These are phyloP conservation scores for Kazachstania sp. DNA, from an alignment of 1,139 yeast species.

Conservation along the genomic window DNA sequence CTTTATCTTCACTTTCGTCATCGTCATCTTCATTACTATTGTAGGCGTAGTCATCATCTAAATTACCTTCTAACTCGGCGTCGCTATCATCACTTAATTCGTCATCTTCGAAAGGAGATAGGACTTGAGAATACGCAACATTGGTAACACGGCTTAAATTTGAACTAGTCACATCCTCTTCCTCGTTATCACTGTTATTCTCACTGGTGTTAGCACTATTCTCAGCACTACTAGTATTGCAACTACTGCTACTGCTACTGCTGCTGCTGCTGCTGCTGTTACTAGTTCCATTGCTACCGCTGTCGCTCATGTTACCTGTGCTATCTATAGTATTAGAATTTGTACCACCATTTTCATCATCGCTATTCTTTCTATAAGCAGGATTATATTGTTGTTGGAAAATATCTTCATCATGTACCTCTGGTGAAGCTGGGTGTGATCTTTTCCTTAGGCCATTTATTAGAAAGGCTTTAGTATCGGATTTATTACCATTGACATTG, in stretches of 20 bases:
- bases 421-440: constrained; percentile 9
- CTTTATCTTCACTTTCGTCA: constrained; percentile 16
- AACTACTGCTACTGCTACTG: too few relatives aligned
- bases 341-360: constrained; percentile 1
- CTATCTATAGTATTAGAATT: constrained; percentile 1
- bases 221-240: constrained; percentile 16
- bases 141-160: constrained; percentile 6
- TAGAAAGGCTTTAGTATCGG: constrained; percentile 3
- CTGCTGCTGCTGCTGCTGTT: constrained; percentile 19
- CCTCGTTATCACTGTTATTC: constrained; percentile 27
- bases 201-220: constrained; percentile 50
- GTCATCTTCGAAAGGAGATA: constrained; percentile 12
- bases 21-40: constrained; percentile 18
- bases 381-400: constrained; percentile 25
- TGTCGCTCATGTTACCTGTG: constrained; percentile 6
- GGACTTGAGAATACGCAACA: constrained; percentile 13
- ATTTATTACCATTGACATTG: constrained; percentile 26
- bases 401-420: constrained; percentile 9
- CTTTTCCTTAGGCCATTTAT: constrained; percentile 5
- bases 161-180: constrained; percentile 12
- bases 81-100: constrained; percentile 20
- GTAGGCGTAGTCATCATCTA: constrained; percentile 19
- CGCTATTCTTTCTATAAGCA: constrained; percentile 10
- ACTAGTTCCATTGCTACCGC: not conserved
- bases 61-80: constrained; percentile 20